Evolutionary conservation across 2,329 filamentous ascomycete species (phyloP), one percentile per base, ranked within the genome.

Genomic region (Dactylellina haptotyla): DNA sequence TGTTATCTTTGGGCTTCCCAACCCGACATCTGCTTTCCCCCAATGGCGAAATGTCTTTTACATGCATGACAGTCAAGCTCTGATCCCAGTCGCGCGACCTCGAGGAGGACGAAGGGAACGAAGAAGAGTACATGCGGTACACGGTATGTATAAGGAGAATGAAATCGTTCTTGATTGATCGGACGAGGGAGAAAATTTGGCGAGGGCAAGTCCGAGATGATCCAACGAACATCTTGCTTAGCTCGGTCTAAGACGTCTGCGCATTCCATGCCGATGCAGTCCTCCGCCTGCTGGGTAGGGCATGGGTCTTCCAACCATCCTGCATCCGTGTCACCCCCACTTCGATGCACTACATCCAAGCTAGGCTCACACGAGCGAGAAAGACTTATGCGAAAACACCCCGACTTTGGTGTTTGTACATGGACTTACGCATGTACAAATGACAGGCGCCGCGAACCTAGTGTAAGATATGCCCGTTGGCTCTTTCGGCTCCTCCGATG

Each of bases 11-110:
- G 61, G 48, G 41, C 39, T 50, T 20, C 48, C 53, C 51, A 46
- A 69, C 48, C 64, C 64, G 64, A 69, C 64, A 69, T 62, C 58
- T 58, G 43, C 66, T 71, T 71, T 71, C 66, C 66, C 59, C 26
- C 34, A 18, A 58, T 59, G 66, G 66, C 58, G 25, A 71, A 62
- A 57, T 20, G 43, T 45, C 51, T 46, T 26, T 51, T 32, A 23
- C 48, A 28, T 53, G 66, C 66, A 71, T 58, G 41, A 63, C 43
- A 51, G 45, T 34, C 57, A 50, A 28, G 66, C 9, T 34, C 16
- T 32, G 3, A 34, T 16, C 48, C 28, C 28, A 18, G 48, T 53
- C n/a, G 26, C 28, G 54, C n/a, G n/a, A n/a, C n/a, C n/a, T 23
- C 54, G 1, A n/a, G 25, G 20, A 53, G 23, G 20, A 18, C 30